Conservation (phyloP, 306 rosid genomes). For the Carpinus fangiana region DNA sequence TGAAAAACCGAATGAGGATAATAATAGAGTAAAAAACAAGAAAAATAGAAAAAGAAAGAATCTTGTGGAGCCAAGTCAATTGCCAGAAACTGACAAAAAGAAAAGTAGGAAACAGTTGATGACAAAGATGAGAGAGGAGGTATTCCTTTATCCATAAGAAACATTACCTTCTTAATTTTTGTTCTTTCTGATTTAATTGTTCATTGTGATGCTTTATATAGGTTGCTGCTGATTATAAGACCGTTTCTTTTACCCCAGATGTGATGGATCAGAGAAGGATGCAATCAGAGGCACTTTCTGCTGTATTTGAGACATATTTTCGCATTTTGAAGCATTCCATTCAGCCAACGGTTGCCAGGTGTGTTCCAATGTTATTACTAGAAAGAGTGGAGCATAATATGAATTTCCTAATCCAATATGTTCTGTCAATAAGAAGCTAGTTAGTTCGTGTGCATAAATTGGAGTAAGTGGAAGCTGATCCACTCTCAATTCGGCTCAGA, state of each 20-base stretch:
- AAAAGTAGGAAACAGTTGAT: slow-evolving; percentile 61
- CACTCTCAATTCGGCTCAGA: not conserved
- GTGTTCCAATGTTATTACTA: slow-evolving; percentile 21
- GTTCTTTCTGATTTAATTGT: slow-evolving; percentile 19
- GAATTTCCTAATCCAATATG: slow-evolving; percentile 12
- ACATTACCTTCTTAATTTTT: slow-evolving; percentile 19
- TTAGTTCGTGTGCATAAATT: not conserved
- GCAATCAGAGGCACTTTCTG: slow-evolving; percentile 82
- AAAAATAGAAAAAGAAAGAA: slow-evolving; percentile 64
- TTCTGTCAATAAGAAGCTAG: slow-evolving; percentile 3
- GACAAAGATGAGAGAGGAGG: slow-evolving; percentile 81
- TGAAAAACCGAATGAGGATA: slow-evolving; percentile 50
- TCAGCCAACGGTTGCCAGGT: slow-evolving; percentile 60
- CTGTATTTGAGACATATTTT: slow-evolving; percentile 88
- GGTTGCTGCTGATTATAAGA: slow-evolving; percentile 96
- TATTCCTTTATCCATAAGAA: slow-evolving; percentile 26
- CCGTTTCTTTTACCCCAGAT: slow-evolving; percentile 78
- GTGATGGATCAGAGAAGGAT: slow-evolving; percentile 61
- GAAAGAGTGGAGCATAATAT: not conserved
- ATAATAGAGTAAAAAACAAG: slow-evolving; percentile 51
- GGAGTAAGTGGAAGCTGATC: not conserved
- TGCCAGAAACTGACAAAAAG: slow-evolving; percentile 64
- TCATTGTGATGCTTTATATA: slow-evolving; percentile 30
- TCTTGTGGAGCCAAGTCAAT: slow-evolving; percentile 53
- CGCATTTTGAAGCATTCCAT: slow-evolving; percentile 80